Conservation (phyloP, 2,329 filamentous ascomycete genomes). For the Penicillium verrucosum region DNA sequence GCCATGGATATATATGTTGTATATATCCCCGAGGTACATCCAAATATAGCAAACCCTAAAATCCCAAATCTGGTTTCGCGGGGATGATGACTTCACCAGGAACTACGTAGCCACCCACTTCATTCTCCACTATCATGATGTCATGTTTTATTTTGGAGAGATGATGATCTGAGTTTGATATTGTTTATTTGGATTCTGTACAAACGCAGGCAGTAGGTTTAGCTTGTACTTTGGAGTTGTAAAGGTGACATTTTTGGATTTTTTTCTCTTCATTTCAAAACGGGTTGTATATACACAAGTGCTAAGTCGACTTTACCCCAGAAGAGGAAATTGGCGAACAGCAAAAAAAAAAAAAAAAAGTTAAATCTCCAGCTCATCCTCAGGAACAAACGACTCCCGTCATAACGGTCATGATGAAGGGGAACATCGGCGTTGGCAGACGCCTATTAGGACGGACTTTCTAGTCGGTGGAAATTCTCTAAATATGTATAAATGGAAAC, state of each 20-base stretch:
- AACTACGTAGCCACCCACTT: background rate
- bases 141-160: background rate
- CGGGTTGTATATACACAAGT: constrained; percentile 19
- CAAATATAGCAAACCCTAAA: background rate
- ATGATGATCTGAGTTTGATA: background rate
- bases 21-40: background rate
- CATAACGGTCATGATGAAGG: constrained; percentile 23
- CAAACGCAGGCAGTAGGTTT: no score
- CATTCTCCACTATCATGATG: background rate
- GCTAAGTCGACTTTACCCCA: constrained; percentile 1
- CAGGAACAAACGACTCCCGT: constrained; percentile 19
- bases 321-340: background rate
- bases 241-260: background rate
- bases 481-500: constrained; percentile 25
- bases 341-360: background rate
- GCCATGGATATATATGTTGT: no score
- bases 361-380: constrained; percentile 9
- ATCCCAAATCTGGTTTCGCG: background rate
- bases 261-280: constrained; percentile 12
- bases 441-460: constrained; percentile 21
- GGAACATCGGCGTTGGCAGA: constrained; percentile 1
- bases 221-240: background rate
- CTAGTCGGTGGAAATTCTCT: constrained; percentile 15
- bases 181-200: background rate
- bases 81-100: background rate